Evolutionary conservation across 371 early-diverging fungal species (phyloP), one percentile per base, ranked within the genome.

Genomic region (Batkoa obscura): DNA sequence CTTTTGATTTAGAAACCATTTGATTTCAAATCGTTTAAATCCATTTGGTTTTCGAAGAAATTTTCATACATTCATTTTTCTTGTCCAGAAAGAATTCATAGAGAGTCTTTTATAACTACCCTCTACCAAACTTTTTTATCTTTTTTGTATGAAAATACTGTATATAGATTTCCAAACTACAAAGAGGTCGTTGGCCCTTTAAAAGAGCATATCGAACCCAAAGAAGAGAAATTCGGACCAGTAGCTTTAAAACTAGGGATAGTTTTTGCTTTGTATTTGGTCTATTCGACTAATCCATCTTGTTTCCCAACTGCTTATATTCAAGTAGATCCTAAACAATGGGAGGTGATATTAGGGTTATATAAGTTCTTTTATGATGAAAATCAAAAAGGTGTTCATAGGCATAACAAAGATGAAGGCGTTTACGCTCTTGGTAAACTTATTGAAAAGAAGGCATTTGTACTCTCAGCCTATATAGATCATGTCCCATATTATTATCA

Each of bases 401-500:
- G 23, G 23, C 23, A 23, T 23, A 23, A 23, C 23, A 23, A 23
- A 23, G 23, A 23, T 12, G 48, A 47, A 23, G 48, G 48, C 12
- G 48, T 47, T 47, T 47, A 47, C 31, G 48, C 42, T 47, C 31
- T 47, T 47, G 48, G 48, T 10, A 47, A 47, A n/a, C 30, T 47
- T 9, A 47, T 9, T 23, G 48, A 47, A 47, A 32, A 9, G n/a
- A 47, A 47, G 30, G 48, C 48, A 9, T 47, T 47, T 47, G 12
- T 15, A 9, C 31, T 47, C 31, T 12, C 30, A 32, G 9, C 31
- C 9, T 47, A 47, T n/a, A 47, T 47, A 15, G 48, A 47, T 23
- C 48, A 47, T n/a, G 8, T 9, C 12, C 48, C 48, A 10, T 47
- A 23, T n/a, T 47, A 47, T 32, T 47, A 47, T 30, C 48, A 47